phyloP scores from a whole-genome alignment of 805 yeast species.

The Kuraishia floccosa region DNA sequence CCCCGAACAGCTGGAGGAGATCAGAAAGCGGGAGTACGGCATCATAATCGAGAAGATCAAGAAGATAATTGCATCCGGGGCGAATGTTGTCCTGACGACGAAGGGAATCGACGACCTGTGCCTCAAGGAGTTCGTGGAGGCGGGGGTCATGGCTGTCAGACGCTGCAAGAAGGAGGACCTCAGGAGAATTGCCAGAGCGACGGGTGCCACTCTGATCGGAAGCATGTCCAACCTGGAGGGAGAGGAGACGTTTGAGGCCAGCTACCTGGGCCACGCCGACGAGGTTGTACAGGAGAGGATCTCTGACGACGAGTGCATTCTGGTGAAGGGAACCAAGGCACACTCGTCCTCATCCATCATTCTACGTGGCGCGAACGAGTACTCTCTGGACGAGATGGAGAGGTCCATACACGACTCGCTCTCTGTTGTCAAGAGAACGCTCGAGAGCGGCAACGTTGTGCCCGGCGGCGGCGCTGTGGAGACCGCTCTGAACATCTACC shows the following conservation, averaged over 20 bases:
- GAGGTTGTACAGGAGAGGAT: slow-evolving; percentile 84
- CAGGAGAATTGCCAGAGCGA: slow-evolving; percentile 93
- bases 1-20: slow-evolving; percentile 93
- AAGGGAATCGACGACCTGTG: slow-evolving; percentile 93
- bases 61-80: slow-evolving; percentile 79
- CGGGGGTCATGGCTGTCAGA: slow-evolving; percentile 91
- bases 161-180: slow-evolving; percentile 95
- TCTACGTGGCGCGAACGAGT: slow-evolving; percentile 92
- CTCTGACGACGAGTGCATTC: slow-evolving; percentile 94
- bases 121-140: slow-evolving; percentile 82
- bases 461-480: slow-evolving; percentile 99
- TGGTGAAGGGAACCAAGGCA: slow-evolving; percentile 80
- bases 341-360: slow-evolving; percentile 89
- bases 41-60: slow-evolving; percentile 74
- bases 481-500: slow-evolving; percentile 84
- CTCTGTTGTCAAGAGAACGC: slow-evolving; percentile 88
- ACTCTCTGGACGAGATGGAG: slow-evolving; percentile 96
- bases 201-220: slow-evolving; percentile 87
- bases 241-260: slow-evolving; percentile 81
- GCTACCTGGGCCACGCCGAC: slow-evolving; percentile 81
- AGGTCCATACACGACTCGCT: slow-evolving; percentile 92
- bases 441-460: slow-evolving; percentile 88
- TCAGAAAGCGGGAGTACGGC: slow-evolving; percentile 80
- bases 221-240: slow-evolving; percentile 92
- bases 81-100: slow-evolving; percentile 86